Conservation (phyloP, 495 filamentous ascomycete genomes). For the Talaromyces stipitatus region DNA sequence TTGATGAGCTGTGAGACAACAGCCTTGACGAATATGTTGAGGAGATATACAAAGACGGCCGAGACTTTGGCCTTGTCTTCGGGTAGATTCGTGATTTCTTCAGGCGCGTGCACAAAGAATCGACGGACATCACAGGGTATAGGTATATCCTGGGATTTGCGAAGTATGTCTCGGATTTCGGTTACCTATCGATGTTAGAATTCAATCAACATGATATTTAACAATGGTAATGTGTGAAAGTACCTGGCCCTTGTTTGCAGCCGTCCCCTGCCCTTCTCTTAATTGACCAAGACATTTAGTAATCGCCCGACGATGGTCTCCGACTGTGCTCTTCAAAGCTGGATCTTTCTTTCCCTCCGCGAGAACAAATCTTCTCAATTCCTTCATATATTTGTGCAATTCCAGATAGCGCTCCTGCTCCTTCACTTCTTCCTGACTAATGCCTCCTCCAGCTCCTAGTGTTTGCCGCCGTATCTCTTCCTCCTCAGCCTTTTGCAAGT, state of each 20-base stretch:
- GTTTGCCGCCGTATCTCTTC: constrained; percentile 21
- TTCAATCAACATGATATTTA: background rate
- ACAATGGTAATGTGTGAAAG: background rate
- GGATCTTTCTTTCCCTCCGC: constrained; percentile 42
- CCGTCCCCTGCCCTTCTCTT: constrained; percentile 48
- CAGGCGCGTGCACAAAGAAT: constrained; percentile 54
- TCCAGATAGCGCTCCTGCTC: constrained; percentile 55
- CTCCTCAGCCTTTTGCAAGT: constrained; percentile 20
- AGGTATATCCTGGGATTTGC: constrained; percentile 4
- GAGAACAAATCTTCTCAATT: constrained; percentile 50
- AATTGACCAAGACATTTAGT: constrained; percentile 68
- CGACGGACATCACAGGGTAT: constrained; percentile 45
- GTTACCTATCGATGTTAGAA: background rate
- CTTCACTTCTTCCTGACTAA: constrained; percentile 27
- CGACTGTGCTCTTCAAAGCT: constrained; percentile 55
- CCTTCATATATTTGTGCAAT: constrained; percentile 68
- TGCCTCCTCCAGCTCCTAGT: constrained; percentile 16
- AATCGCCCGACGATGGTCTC: constrained; percentile 67
- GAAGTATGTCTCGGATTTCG: constrained; percentile 5
- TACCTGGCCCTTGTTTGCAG: constrained; percentile 46
- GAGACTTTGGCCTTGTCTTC: constrained; percentile 52
- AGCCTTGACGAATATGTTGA: constrained; percentile 77
- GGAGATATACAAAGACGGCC: constrained; percentile 67
- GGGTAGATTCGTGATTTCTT: constrained; percentile 34
- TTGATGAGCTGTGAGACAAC: constrained; percentile 66